Conservation (phyloP, 202 grass and related monocot species). For the Alloteropsis angusta region DNA sequence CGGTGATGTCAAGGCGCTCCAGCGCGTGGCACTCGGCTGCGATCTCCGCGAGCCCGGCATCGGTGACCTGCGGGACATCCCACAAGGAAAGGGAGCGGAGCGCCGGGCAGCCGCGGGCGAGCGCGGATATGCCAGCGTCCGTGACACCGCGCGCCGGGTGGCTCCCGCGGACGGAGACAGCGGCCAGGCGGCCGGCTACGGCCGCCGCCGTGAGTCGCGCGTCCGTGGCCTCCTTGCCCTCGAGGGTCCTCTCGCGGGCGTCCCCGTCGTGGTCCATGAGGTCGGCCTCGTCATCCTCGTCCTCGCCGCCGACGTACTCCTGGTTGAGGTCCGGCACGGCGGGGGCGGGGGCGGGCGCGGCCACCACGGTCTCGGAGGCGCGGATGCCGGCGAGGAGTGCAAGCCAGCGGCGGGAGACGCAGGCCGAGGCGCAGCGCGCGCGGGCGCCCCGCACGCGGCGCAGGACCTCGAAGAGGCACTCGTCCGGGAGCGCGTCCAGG, state of each 20-base stretch:
- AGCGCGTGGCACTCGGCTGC: conserved; percentile 63
- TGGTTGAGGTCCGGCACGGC: conserved; percentile 69
- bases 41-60: conserved; percentile 58
- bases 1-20: conserved; percentile 69
- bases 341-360: background rate
- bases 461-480: conserved; percentile 96
- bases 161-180: conserved; percentile 55
- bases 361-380: conserved; percentile 43
- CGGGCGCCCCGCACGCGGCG: conserved; percentile 46
- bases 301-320: conserved; percentile 16
- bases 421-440: conserved; percentile 62
- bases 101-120: conserved; percentile 51
- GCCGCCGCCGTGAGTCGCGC: conserved; percentile 52
- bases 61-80: conserved; percentile 57
- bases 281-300: conserved; percentile 32
- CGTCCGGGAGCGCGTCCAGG: conserved; percentile 76
- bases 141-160: conserved; percentile 65
- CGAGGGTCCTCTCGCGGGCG: conserved; percentile 46
- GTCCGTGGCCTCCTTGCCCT: conserved; percentile 60
- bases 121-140: conserved; percentile 55
- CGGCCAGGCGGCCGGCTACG: conserved; percentile 48
- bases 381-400: conserved; percentile 57
- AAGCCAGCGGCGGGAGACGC: conserved; percentile 83
- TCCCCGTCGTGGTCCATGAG: conserved; percentile 20
- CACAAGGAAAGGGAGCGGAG: conserved; percentile 61